Conservation (phyloP, 2,329 filamentous ascomycete genomes). For the Mycocentrospora acerina region DNA sequence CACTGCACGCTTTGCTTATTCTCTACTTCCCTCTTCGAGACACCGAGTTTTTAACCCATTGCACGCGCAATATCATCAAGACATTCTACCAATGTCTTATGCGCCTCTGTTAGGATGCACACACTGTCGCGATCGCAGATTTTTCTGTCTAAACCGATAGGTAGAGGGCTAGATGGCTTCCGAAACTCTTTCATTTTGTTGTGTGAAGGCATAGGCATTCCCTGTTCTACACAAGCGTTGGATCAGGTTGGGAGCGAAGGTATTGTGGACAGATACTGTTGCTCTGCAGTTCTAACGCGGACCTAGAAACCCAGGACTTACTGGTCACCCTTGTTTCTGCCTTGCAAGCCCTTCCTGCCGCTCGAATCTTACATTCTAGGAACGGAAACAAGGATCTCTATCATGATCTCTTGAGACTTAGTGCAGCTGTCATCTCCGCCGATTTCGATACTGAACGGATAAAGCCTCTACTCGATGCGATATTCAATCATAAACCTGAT, state of each 20-base stretch:
- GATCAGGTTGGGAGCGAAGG: background rate
- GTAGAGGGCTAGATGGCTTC: slow-evolving; percentile 1
- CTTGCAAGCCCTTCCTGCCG: background rate
- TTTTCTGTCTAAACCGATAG: slow-evolving; percentile 4
- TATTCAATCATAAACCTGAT: slow-evolving; percentile 5
- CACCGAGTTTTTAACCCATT: too few species aligned
- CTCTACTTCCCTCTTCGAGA: too few species aligned
- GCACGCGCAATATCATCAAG: background rate
- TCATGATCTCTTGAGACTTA: slow-evolving; percentile 1
- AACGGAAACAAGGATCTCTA: background rate
- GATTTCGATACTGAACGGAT: background rate
- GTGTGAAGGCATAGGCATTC: background rate
- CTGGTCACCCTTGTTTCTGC: background rate
- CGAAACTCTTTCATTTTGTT: background rate
- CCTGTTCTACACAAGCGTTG: background rate
- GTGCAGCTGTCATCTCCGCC: background rate
- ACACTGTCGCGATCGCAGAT: slow-evolving; percentile 1
- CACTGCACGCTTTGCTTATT: too few species aligned
- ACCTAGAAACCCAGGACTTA: background rate
- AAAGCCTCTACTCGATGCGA: too few species aligned
- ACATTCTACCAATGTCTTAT: background rate
- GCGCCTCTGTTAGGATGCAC: background rate
- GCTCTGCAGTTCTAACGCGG: background rate
- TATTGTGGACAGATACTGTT: background rate
- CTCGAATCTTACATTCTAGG: background rate